phyloP scores from a whole-genome alignment of 139 green algal species.

The Coccomyxa sp. region DNA sequence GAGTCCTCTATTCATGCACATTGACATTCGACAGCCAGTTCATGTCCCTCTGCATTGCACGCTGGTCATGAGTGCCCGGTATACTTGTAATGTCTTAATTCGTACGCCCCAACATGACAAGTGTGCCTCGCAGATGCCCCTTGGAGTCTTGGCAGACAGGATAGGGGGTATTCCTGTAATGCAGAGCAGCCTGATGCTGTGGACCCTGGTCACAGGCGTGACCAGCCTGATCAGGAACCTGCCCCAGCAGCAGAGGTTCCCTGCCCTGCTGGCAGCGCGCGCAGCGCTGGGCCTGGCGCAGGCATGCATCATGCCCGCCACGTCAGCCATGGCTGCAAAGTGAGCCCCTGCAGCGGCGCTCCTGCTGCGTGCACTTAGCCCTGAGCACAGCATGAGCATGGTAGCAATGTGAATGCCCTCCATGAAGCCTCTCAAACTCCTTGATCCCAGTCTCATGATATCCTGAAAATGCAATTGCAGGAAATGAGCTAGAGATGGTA shows the following conservation, averaged over 20 bases:
- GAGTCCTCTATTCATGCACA: neutral
- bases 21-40: neutral
- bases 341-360: too few species aligned
- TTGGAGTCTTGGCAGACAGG: constrained; percentile 32
- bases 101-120: neutral
- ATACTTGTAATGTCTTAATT: neutral
- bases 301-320: constrained; percentile 56
- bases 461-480: too few species aligned
- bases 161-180: constrained; percentile 36
- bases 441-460: too few species aligned
- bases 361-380: too few species aligned
- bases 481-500: too few species aligned
- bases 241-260: constrained; percentile 1
- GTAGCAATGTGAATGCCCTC: too few species aligned
- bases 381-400: too few species aligned
- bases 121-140: constrained; percentile 47
- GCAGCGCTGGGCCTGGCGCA: constrained; percentile 48
- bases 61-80: neutral
- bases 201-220: constrained; percentile 29
- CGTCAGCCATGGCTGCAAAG: constrained; percentile 41
- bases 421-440: too few species aligned
- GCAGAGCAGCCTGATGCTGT: constrained; percentile 34
- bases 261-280: constrained; percentile 26
- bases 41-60: constrained; percentile 4
- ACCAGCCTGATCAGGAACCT: constrained; percentile 21